Evolutionary conservation across 192 early-diverging fungal species (phyloP), one percentile per base, ranked within the genome.

Genomic region (Coemansia sp.): DNA sequence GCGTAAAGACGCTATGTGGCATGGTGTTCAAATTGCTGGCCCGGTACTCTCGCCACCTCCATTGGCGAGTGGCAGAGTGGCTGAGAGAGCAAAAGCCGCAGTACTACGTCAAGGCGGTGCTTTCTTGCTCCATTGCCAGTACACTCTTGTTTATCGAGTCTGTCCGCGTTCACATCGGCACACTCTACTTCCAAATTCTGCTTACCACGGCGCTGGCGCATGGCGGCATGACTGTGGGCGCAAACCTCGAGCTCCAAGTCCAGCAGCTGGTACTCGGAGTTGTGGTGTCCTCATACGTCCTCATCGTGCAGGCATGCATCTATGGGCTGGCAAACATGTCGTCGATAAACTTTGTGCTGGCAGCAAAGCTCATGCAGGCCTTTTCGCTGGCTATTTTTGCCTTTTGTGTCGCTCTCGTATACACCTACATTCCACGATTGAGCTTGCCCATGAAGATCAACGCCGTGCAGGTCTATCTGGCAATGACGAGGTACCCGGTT

Each of bases 191-290:
- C 34, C 60, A 67, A 18, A 58, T 67, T 0, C 29, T 76, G 22
- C 58, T 76, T 4, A 70, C 68, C 35, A 70, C 74, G 0, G 65
- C 60, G 9, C 48, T 69, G 58, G 74, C 74, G n/a, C 67, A 76
- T 26, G 68, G 64, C 19, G 74, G 74, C 5, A 69, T 46, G 57
- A 70, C 68, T 1, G 61, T 76, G 1, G 74, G 74, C 6, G 68
- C 74, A 1, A 76, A 76, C 50, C 58, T 76, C 8, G 74, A 76
- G 46, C 35, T 70, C 3, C 74, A 76, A 61, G 10, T 63, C 3
- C 74, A 76, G 53, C 74, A 76, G 27, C 40, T 76, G 29, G 38
- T 59, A 15, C 42, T 76, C 1, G 56, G 55, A 14, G 19, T 54
- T 11, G 17, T 62, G n/a, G 60, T 62, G 7, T 63, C 64, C 1